Base-by-base conservation (phyloP, 495 filamentous ascomycete species). In the Gamarada debralockiae region DNA sequence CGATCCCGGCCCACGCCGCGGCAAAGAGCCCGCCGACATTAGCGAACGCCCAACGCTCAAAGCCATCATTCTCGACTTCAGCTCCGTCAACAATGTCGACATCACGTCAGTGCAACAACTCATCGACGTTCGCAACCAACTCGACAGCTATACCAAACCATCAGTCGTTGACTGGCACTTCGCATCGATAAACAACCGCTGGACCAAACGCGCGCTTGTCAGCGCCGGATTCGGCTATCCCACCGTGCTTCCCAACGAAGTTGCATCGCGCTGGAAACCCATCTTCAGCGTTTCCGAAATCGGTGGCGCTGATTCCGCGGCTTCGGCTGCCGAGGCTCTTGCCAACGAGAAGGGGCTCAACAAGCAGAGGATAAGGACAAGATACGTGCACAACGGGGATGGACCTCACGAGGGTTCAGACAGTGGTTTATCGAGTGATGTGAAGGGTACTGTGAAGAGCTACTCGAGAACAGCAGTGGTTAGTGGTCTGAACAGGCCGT, bases 41-140 rank as follows among this genome's bases (percentile, higher is more conserved):
- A 66, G 75, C n/a, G 60, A 75, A 45, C 73, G 84, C 2, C 89
- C 93, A 3, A 89, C 84, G 0, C 79, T 97, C 41, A 92, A 92
- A 63, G 92, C 93, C 36, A 76, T 98, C 62, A 95, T 98, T 51
- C 83, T 98, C 17, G 93, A 98, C 65, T 95, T 98, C 69, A 88
- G 85, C 34, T 91, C 89, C 0, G 93, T 98, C 60, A 97, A 98
- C 71, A 92, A 97, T 60, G 89, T 97, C 44, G 93, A 98, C 60
- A 82, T 95, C 50, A 97, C 93, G 1, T 95, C 90, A 0, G 80
- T 97, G 1, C 93, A 98, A 72, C 87, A 93, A 67, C 73, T 98
- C 34, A 96, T 98, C 68, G 93, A 98, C 60, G 90, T 98, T 2
- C 91, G 93, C 66, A 98, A 97, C 68, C 95, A 97, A 65, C 83